Percentiles rank a stretch among this genome's conserved stretches.
phyloP scores from a whole-genome alignment of 495 filamentous ascomycete genomes.

The Penicillium simplicissimum region DNA sequence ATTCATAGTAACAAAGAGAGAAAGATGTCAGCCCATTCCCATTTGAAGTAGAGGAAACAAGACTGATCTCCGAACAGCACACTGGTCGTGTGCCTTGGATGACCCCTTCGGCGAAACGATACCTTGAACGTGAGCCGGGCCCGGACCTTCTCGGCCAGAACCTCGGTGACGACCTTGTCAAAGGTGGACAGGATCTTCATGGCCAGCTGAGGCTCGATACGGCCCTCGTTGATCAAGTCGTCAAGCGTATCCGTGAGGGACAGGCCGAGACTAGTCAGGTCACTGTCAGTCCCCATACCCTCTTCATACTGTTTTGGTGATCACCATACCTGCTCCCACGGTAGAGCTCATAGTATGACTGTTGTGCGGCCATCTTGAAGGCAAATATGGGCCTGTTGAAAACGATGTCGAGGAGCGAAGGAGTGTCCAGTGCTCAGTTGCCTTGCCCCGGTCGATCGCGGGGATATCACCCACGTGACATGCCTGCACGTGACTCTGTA shows the following conservation, averaged over 20 bases:
- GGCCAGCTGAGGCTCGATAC: conserved; percentile 95
- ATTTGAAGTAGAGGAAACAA: not conserved
- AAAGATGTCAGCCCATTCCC: conserved; percentile 16
- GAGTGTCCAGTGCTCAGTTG: conserved; percentile 26
- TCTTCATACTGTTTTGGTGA: not conserved
- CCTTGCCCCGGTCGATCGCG: conserved; percentile 11
- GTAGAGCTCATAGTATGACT: conserved; percentile 89
- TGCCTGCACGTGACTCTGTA: conserved; percentile 11
- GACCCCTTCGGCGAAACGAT: not conserved
- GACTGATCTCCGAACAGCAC: not conserved
- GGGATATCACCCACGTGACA: conserved; percentile 18
- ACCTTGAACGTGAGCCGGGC: conserved; percentile 91
- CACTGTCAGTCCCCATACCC: conserved; percentile 14
- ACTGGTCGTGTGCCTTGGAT: not conserved
- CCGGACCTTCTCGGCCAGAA: conserved; percentile 88
- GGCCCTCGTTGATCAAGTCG: conserved; percentile 85
- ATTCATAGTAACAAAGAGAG: conserved; percentile 8
- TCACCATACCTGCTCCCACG: conserved; percentile 82
- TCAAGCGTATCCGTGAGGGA: conserved; percentile 95
- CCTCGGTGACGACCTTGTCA: conserved; percentile 84
- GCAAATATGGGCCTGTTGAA: conserved; percentile 5
- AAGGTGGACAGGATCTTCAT: conserved; percentile 97
- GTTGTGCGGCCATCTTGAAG: conserved; percentile 33
- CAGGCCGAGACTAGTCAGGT: conserved; percentile 71
- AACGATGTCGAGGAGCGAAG: conserved; percentile 10